Percentiles rank a stretch among this genome's conserved stretches.
phyloP scores from a whole-genome alignment of 139 green algal genomes.

The Astrephomene gubernaculifera region DNA sequence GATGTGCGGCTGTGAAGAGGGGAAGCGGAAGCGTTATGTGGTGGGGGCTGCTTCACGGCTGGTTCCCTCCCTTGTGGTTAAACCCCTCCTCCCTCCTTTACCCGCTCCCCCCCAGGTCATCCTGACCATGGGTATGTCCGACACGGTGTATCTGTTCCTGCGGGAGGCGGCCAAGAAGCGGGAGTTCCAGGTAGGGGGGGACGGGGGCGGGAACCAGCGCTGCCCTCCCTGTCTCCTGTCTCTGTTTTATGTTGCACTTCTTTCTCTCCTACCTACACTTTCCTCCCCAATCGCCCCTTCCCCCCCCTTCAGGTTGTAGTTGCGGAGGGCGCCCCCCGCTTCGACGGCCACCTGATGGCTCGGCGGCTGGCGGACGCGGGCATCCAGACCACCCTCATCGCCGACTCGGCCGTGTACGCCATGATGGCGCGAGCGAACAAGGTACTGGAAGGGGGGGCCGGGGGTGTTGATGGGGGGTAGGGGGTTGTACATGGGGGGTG shows the following conservation, averaged over 20 bases:
- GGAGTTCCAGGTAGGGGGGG: constrained; percentile 83
- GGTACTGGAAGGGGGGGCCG: constrained; percentile 56
- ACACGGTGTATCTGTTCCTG: constrained; percentile 88
- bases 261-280: not conserved
- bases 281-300: not conserved
- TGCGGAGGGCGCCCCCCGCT: constrained; percentile 89
- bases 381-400: constrained; percentile 90
- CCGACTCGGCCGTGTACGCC: constrained; percentile 94
- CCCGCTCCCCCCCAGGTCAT: constrained; percentile 69
- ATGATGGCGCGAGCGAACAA: constrained; percentile 98
- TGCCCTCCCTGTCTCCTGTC: not conserved
- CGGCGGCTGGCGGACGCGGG: constrained; percentile 78
- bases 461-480: not conserved
- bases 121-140: constrained; percentile 83
- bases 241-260: not conserved
- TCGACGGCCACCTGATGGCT: constrained; percentile 91
- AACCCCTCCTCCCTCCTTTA: not conserved
- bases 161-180: constrained; percentile 90
- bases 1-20: no score
- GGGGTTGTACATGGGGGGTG: no score
- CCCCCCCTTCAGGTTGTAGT: constrained; percentile 84
- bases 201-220: not conserved
- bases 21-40: no score
- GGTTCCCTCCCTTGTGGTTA: no score
- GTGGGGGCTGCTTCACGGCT: no score